Base-by-base conservation (phyloP, 2,329 filamentous ascomycete species). In the Pyrenophora seminiperda region DNA sequence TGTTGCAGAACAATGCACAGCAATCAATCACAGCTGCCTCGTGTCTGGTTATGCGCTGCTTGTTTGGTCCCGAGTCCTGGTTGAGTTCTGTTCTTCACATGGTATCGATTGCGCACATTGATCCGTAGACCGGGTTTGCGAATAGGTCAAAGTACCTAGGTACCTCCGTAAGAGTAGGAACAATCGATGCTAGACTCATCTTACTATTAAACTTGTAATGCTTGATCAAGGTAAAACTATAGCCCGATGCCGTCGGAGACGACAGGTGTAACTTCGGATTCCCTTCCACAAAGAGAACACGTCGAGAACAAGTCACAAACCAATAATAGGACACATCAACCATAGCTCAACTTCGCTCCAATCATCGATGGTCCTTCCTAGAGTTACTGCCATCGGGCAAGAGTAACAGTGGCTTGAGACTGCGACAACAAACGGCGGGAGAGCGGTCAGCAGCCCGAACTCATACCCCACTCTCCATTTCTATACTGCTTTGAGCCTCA, bases 371-470 rank as follows among this genome's bases (percentile, higher is more conserved):
- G 33, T 38, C 39, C 24, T 40, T 48, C 10, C 45, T 53, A 53
- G 51, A 24, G 49, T 45, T 55, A 45, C 61, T 54, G 54, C 37
- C 41, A 18, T 40, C 45, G 52, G 29, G 42, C 46, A 39, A 59
- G 61, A 64, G 62, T 63, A 62, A 65, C 62, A 59, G 61, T 65
- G 62, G 62, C 62, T 63, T 60, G 52, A 54, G 37, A 56, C 54
- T 62, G 54, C 54, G 48, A 63, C 61, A 15, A 44, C 40, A 41
- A 39, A 20, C 34, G 36, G 32, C 30, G 32, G 50, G 32, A 30
- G 30, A 55, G 50, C 45, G 57, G 56, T 61, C 59, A 64, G 57
- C 56, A 61, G 56, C 56, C 20, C 55, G 53, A 13, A 15, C 14
- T 18, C 14, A 13, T 17, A 19, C 9, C 17, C 10, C 17, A 19